These are phyloP conservation scores for Eurotiales sp. DNA, from an alignment of 2,329 filamentous ascomycete genomes.

Conservation along the genomic window DNA sequence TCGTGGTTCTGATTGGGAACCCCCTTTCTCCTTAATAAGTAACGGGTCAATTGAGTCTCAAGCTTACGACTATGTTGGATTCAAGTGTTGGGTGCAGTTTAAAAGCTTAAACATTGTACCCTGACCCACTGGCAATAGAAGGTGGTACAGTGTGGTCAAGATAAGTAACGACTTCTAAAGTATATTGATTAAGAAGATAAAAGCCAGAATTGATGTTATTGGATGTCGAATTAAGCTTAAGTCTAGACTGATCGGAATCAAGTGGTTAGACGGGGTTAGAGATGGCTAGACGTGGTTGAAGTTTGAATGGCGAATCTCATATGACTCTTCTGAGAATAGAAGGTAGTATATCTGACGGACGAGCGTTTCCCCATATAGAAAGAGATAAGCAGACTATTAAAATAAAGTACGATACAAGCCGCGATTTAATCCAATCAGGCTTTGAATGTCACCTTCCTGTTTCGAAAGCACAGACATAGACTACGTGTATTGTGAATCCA, in stretches of 20 bases:
- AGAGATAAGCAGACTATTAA: neutral
- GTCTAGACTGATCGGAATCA: neutral
- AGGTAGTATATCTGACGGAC: slow-evolving; percentile 1
- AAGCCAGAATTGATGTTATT: neutral
- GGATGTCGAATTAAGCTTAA: neutral
- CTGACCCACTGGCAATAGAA: slow-evolving; percentile 1
- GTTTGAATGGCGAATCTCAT: neutral
- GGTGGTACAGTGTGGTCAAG: neutral
- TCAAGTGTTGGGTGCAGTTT: too few relatives aligned
- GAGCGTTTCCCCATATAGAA: neutral
- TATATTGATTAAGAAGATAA: neutral
- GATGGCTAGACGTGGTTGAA: neutral
- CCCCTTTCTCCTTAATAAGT: too few relatives aligned
- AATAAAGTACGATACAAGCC: neutral
- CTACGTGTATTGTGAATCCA: too few relatives aligned
- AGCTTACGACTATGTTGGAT: too few relatives aligned
- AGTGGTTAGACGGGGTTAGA: too few relatives aligned
- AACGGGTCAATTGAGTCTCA: too few relatives aligned
- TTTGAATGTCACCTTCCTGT: slow-evolving; percentile 7
- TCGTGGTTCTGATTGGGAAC: too few relatives aligned
- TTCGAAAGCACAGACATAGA: neutral
- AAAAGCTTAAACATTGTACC: neutral
- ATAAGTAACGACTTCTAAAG: neutral
- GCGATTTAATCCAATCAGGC: neutral
- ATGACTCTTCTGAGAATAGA: slow-evolving; percentile 1